These are phyloP conservation scores for Inga laurina DNA, from an alignment of 306 rosid genomes.

Conservation along the genomic window DNA sequence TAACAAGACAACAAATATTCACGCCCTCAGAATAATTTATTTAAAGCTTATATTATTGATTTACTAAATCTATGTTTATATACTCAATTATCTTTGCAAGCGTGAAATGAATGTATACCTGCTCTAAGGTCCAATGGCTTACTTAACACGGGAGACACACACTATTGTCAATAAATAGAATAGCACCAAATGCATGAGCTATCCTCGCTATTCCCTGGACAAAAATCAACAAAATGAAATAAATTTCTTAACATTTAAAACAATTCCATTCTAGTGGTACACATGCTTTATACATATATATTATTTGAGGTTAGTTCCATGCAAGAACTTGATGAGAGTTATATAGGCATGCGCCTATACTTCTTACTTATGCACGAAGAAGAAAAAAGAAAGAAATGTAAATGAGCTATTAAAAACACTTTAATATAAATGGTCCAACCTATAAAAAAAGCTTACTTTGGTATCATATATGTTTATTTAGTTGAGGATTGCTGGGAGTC, in stretches of 20 bases:
- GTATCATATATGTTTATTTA: slow-evolving; percentile 72
- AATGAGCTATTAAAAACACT: not conserved
- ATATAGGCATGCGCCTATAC: too few relatives aligned
- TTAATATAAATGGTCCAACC: too few relatives aligned
- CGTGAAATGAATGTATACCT: slow-evolving; percentile 46
- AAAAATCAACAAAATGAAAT: slow-evolving; percentile 11
- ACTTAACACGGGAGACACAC: slow-evolving; percentile 90
- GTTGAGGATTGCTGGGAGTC: slow-evolving; percentile 92
- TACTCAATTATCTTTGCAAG: slow-evolving; percentile 10
- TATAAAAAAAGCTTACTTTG: slow-evolving; percentile 52
- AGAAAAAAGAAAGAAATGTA: not conserved
- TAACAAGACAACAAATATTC: too few relatives aligned
- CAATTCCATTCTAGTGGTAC: not conserved
- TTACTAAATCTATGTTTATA: too few relatives aligned
- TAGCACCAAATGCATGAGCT: slow-evolving; percentile 76
- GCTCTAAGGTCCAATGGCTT: slow-evolving; percentile 89
- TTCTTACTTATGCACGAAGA: too few relatives aligned
- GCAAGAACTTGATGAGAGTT: not conserved
- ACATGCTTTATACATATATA: not conserved
- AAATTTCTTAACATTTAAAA: not conserved
- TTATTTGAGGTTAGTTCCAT: not conserved
- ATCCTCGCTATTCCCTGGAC: slow-evolving; percentile 73
- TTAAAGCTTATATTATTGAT: too few relatives aligned
- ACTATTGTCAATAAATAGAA: slow-evolving; percentile 85
- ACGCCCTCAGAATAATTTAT: too few relatives aligned